Evolutionary conservation across 768 basidiomycete species (phyloP), one percentile per base, ranked within the genome.

Genomic region (Mycena galericulata): DNA sequence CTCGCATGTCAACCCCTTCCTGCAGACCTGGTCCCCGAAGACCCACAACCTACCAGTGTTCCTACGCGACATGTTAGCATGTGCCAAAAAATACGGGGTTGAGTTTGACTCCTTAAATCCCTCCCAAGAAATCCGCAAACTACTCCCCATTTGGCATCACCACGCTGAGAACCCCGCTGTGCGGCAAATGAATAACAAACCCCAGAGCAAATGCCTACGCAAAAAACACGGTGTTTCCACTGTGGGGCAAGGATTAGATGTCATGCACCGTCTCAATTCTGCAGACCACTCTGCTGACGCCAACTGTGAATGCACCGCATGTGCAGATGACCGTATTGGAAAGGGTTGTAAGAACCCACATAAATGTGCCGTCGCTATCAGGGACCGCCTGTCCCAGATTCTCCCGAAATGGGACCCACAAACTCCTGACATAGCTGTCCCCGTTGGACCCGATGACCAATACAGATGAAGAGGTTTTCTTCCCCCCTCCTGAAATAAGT

Each of bases 371-470:
- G 24, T 4, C 8, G n/a, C 32, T 4, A 54, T 41, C 0, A 1
- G 20, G 17, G n/a, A 1, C 0, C 4, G 45, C 1, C 22, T 65
- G 2, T 24, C 18, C 29, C 9, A n/a, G 14, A 2, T 65, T n/a
- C 41, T 45, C 5, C n/a, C 54, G 0, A 38, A 65, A 20, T 65
- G 53, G 43, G 45, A 65, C 54, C 63, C 63, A 4, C 3, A 53
- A 17, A 36, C 36, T 36, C 50, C 14, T 4, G 20, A 8, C 20
- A 24, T 4, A 4, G 22, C 22, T 24, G 22, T 9, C 7, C 22
- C 22, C 29, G n/a, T 30, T 18, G 32, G 14, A n/a, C 6, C 4
- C 3, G 29, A 30, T n/a, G 27, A 32, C 22, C 12, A 45, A 56
- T 32, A 5, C 43, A 9, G 34, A 34, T 17, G 20, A 18, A 1